Percentiles rank a stretch among this genome's conserved stretches.
phyloP scores from a whole-genome alignment of 2,329 filamentous ascomycete genomes.

The Fusarium cicatricum region DNA sequence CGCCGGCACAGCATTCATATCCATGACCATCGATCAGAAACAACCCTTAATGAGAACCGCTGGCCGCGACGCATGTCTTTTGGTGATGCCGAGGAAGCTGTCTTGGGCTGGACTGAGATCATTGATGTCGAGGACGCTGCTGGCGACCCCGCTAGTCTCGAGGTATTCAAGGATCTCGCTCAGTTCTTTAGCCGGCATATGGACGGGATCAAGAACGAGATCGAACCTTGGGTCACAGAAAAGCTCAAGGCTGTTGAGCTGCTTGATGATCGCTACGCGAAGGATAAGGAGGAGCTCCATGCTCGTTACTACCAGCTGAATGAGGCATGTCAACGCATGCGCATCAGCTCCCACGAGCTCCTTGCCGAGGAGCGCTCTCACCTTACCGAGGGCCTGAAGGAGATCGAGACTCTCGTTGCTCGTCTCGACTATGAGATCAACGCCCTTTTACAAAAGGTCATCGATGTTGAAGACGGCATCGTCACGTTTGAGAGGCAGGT shows the following conservation, averaged over 20 bases:
- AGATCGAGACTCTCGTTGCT: slow-evolving; percentile 81
- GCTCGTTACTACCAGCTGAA: slow-evolving; percentile 73
- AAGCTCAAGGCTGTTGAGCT: slow-evolving; percentile 64
- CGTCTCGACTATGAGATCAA: slow-evolving; percentile 94
- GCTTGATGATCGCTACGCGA: slow-evolving; percentile 69
- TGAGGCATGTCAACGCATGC: slow-evolving; percentile 74
- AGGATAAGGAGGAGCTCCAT: slow-evolving; percentile 72
- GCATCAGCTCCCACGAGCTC: slow-evolving; percentile 72
- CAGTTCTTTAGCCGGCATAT: slow-evolving; percentile 63
- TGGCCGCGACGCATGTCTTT: slow-evolving; percentile 81
- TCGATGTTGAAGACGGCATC: slow-evolving; percentile 87
- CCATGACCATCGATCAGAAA: slow-evolving; percentile 43
- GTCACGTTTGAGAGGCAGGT: slow-evolving; percentile 82
- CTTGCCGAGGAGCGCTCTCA: slow-evolving; percentile 73
- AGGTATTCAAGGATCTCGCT: slow-evolving; percentile 60
- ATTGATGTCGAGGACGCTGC: slow-evolving; percentile 49
- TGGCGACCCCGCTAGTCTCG: slow-evolving; percentile 40
- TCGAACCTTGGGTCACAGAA: slow-evolving; percentile 68
- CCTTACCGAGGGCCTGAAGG: slow-evolving; percentile 76
- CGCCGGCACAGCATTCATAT: slow-evolving; percentile 68
- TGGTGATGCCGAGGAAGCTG: slow-evolving; percentile 76
- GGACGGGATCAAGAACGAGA: slow-evolving; percentile 57
- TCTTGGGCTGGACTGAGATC: slow-evolving; percentile 71
- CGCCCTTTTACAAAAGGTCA: slow-evolving; percentile 78
- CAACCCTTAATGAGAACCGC: slow-evolving; percentile 61